Percentiles rank a stretch among this genome's conserved stretches.
Conservation (phyloP, 106 monocot species). For the Platanthera zijinensis region DNA sequence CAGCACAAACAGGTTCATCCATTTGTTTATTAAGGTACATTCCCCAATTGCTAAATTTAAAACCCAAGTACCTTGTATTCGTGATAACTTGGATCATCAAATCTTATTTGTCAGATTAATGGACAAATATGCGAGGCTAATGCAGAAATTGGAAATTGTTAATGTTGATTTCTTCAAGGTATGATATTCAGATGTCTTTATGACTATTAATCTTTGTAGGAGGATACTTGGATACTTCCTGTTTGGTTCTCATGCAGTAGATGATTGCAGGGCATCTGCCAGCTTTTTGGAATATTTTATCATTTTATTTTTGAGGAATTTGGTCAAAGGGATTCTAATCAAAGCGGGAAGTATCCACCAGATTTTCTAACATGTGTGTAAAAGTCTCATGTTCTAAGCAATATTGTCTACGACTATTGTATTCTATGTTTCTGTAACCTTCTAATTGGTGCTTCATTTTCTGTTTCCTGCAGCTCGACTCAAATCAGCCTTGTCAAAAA, state of each 20-base stretch:
- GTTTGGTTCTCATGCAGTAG: constrained; percentile 18
- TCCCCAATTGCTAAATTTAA: background rate
- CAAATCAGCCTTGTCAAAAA: constrained; percentile 66
- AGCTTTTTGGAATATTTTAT: constrained; percentile 89
- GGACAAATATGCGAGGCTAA: constrained; percentile 99
- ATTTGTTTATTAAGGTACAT: constrained; percentile 77
- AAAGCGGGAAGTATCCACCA: constrained; percentile 38
- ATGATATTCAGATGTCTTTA: background rate
- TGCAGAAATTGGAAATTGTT: constrained; percentile 93
- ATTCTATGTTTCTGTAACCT: constrained; percentile 3
- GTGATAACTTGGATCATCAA: background rate
- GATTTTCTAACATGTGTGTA: constrained; percentile 42
- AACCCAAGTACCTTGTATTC: background rate
- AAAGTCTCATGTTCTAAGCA: background rate
- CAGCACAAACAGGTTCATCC: constrained; percentile 86
- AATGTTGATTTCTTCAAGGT: constrained; percentile 96
- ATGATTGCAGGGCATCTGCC: constrained; percentile 73
- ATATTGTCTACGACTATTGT: background rate
- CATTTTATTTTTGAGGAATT: constrained; percentile 79
- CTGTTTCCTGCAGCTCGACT: constrained; percentile 52
- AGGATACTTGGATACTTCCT: constrained; percentile 2
- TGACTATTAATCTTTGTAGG: background rate
- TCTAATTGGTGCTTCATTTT: background rate
- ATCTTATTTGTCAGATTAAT: constrained; percentile 65
- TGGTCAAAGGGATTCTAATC: constrained; percentile 52